phyloP scores from a whole-genome alignment of 2,329 filamentous ascomycete species.

The Amauroascus verrucosus region DNA sequence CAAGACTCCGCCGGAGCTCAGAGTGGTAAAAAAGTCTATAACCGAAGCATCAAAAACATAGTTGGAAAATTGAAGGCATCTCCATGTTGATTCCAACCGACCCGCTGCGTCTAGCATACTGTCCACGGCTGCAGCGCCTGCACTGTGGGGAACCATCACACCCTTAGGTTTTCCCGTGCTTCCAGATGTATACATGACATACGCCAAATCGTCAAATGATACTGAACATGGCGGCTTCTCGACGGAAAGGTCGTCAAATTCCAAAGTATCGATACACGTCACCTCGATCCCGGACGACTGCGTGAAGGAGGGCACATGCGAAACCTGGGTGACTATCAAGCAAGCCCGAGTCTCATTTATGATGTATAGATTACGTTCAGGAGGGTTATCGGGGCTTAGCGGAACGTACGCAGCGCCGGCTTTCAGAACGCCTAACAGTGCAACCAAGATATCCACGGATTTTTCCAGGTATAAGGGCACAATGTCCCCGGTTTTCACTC shows the following conservation, averaged over 20 bases:
- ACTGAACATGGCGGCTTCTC: background rate
- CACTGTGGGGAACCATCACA: background rate
- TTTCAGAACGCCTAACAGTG: conserved; percentile 15
- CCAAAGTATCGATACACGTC: background rate
- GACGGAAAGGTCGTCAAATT: background rate
- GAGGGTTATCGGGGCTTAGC: conserved; percentile 14
- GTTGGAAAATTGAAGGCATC: conserved; percentile 64
- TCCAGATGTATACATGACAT: conserved; percentile 15
- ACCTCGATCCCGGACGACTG: background rate
- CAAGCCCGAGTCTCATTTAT: background rate
- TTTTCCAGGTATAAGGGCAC: conserved; percentile 17
- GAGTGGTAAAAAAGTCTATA: conserved; percentile 62
- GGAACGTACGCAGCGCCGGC: conserved; percentile 15
- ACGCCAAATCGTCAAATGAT: conserved; percentile 1
- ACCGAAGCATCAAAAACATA: conserved; percentile 84
- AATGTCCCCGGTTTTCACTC: conserved; percentile 10
- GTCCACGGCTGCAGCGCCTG: background rate
- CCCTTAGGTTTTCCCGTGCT: conserved; percentile 8
- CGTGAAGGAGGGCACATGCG: background rate
- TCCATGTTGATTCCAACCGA: conserved; percentile 16
- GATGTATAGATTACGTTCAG: conserved; percentile 7
- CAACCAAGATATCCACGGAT: conserved; percentile 13
- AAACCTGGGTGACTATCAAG: conserved; percentile 4
- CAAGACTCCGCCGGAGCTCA: conserved; percentile 30
- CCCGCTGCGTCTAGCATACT: background rate